A percentile compares a stretch with the other conserved stretches of the same genome.
These are phyloP conservation scores for Linum usitatissimum DNA, from an alignment of 345 rosid genomes.

Conservation along the genomic window DNA sequence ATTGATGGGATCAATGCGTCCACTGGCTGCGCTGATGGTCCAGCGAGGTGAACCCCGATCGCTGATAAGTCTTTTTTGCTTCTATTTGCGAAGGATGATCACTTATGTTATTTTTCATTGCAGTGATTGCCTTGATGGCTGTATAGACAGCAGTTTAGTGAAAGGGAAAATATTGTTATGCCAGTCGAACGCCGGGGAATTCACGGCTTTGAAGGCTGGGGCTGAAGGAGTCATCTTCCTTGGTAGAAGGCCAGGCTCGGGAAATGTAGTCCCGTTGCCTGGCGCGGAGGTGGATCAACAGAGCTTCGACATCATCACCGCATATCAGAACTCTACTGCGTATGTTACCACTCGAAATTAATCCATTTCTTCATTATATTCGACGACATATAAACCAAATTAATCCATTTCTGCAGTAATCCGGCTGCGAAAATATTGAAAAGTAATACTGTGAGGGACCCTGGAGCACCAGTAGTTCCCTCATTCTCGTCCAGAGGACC, in stretches of 20 bases:
- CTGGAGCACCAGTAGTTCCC: slow-evolving; percentile 26
- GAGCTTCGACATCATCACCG: not conserved
- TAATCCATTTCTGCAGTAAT: slow-evolving; percentile 3
- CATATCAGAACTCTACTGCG: not conserved
- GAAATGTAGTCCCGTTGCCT: not conserved
- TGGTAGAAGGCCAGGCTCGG: not conserved
- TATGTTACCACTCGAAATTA: too few relatives aligned
- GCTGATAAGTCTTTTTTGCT: too few relatives aligned
- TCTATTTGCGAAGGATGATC: too few relatives aligned
- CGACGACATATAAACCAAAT: too few relatives aligned
- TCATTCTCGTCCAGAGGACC: slow-evolving; percentile 40
- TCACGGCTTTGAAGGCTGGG: not conserved
- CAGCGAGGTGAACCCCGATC: too few relatives aligned
- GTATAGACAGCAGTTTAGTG: not conserved
- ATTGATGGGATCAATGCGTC: slow-evolving; percentile 15
- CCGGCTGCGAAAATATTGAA: slow-evolving; percentile 24
- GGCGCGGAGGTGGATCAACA: not conserved
- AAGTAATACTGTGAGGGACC: slow-evolving; percentile 19
- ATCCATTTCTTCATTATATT: too few relatives aligned
- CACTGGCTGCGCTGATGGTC: too few relatives aligned
- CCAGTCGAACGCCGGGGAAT: not conserved
- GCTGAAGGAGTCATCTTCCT: not conserved
- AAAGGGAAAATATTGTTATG: not conserved
- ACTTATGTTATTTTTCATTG: not conserved
- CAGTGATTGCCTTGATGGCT: not conserved